phyloP scores from a whole-genome alignment of 2,329 filamentous ascomycete genomes.

The Didymella pomorum region DNA sequence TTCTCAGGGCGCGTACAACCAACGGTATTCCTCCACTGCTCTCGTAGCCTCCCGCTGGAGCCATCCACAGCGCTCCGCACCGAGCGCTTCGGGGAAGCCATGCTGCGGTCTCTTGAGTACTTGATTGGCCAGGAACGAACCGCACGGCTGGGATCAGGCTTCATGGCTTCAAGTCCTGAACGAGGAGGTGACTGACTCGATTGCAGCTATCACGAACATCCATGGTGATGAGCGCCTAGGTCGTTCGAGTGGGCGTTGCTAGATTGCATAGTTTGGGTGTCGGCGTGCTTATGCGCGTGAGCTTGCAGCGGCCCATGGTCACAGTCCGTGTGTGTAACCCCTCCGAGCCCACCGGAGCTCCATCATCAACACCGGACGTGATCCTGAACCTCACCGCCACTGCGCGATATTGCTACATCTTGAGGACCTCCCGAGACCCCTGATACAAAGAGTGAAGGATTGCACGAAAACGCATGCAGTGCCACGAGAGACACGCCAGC shows the following conservation, averaged over 20 bases:
- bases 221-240: conserved; percentile 20
- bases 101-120: conserved; percentile 11
- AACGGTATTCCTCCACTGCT: conserved; percentile 2
- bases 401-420: conserved; percentile 12
- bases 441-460: conserved; percentile 1
- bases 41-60: not conserved
- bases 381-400: conserved; percentile 15
- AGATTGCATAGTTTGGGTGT: conserved; percentile 6
- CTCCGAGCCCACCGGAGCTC: conserved; percentile 11
- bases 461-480: conserved; percentile 21
- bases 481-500: conserved; percentile 19
- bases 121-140: conserved; percentile 29
- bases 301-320: conserved; percentile 16
- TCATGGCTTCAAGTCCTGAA: conserved; percentile 19
- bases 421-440: not conserved
- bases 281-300: conserved; percentile 22
- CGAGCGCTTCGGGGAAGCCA: conserved; percentile 25
- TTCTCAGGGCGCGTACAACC: conserved; percentile 9
- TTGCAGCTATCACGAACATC: conserved; percentile 3
- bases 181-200: conserved; percentile 36
- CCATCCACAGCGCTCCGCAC: conserved; percentile 15
- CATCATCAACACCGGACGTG: conserved; percentile 4
- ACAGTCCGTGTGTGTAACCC: conserved; percentile 8
- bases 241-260: conserved; percentile 8
- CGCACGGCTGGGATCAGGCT: conserved; percentile 42